Evolutionary conservation across 2,329 filamentous ascomycete genomes (phyloP), one percentile per base, ranked within the genome.

Genomic region (Cryoendolithus antarcticus): DNA sequence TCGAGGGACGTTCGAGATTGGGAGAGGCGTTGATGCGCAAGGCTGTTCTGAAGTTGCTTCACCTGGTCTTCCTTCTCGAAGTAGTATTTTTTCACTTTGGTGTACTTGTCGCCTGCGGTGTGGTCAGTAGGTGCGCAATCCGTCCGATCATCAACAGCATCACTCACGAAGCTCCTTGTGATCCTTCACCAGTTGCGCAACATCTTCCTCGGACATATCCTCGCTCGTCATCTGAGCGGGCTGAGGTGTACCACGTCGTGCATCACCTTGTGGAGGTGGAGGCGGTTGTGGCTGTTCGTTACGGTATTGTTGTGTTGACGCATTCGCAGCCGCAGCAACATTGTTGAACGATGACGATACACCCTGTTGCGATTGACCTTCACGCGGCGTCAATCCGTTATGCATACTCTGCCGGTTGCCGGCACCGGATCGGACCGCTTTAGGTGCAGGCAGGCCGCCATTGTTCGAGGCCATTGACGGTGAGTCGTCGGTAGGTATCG

Each of bases 61-160:
- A 96, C 83, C 61, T 95, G 88, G 11, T 78, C 72, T 48, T 80
- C 82, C 52, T 93, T 81, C 48, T 96, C 91, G 60, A 96, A 96
- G 59, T 95, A 98, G 53, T 95, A 83, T 40, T 86, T 80, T 67
- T 98, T 98, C 42, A 98, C 89, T 58, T 95, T 94, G 60, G 93
- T 93, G 60, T 98, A 98, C 66, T 98, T 98, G 49, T 77, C 77
- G 55, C 91, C 88, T 94, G 38, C 43, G 43, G n/a, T 21, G 24
- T 31, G 15, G 41, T 53, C 29, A 52, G 48, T 37, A 15, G 3
- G 15, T 2, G 7, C 30, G 9, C 10, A n/a, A 15, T 11, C 12
- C 2, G 9, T 9, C 11, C n/a, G n/a, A n/a, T 30, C 15, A 31
- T 29, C 13, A 32, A 21, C 27, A 33, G 13, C 29, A 12, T 30